Conservation (phyloP, 2,329 filamentous ascomycete genomes). For the Didymella exigua region DNA sequence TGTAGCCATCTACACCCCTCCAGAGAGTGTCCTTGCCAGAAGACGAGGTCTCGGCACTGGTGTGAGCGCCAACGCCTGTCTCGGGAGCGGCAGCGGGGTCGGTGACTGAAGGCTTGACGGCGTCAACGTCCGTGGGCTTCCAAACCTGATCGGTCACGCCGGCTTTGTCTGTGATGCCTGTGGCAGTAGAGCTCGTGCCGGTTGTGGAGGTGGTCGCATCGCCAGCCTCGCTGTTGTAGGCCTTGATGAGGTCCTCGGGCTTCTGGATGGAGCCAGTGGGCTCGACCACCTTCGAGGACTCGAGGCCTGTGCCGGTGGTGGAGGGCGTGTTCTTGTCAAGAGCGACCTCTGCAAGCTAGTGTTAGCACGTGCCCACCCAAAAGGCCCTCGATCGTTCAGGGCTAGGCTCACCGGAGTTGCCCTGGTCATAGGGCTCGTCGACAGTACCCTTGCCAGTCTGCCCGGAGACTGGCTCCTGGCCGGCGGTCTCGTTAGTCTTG, state of each 20-base stretch:
- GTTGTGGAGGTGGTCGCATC: constrained; percentile 28
- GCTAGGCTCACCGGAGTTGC: constrained; percentile 65
- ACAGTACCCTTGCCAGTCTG: constrained; percentile 68
- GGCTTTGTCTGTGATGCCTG: constrained; percentile 35
- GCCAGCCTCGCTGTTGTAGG: constrained; percentile 17
- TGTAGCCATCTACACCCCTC: constrained; percentile 14
- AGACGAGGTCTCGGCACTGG: not conserved
- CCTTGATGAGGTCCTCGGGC: constrained; percentile 22
- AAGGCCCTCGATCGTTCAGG: too few relatives aligned
- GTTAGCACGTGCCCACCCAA: constrained; percentile 10
- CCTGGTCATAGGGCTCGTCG: constrained; percentile 78
- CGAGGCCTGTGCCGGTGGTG: constrained; percentile 6
- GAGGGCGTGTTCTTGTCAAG: constrained; percentile 18
- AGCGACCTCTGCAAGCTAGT: constrained; percentile 20
- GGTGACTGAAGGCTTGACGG: constrained; percentile 46
- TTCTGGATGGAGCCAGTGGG: constrained; percentile 12
- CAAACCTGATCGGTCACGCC: constrained; percentile 34
- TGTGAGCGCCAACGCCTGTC: constrained; percentile 47
- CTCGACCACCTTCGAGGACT: not conserved
- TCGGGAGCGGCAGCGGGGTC: constrained; percentile 57
- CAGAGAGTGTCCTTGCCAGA: constrained; percentile 13
- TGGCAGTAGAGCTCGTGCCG: constrained; percentile 33
- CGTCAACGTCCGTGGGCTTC: constrained; percentile 39
- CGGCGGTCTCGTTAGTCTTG: constrained; percentile 48
- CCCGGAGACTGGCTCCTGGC: constrained; percentile 74